phyloP scores from a whole-genome alignment of 2,329 filamentous ascomycete genomes.

The Achaetomium macrosporum region DNA sequence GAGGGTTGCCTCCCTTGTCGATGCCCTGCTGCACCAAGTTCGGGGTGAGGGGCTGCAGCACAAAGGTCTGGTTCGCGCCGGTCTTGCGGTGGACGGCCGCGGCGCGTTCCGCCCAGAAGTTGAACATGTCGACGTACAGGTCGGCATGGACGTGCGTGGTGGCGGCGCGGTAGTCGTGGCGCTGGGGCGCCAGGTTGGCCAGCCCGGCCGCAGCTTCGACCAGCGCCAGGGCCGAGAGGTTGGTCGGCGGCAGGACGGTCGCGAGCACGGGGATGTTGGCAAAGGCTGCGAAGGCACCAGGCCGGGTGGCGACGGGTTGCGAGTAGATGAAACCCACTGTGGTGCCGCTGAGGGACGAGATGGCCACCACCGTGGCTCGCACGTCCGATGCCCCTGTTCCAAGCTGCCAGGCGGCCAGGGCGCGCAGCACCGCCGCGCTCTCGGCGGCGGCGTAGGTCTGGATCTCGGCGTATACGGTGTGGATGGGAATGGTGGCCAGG shows the following conservation, averaged over 20 bases:
- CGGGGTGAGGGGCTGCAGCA: background rate
- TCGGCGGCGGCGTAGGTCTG: background rate
- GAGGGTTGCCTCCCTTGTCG: background rate
- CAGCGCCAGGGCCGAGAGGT: background rate
- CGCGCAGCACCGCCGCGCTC: background rate
- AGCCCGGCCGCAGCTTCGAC: background rate
- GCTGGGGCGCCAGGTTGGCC: background rate
- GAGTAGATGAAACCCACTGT: background rate
- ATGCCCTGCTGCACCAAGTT: background rate
- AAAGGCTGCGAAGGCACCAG: background rate
- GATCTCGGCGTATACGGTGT: background rate
- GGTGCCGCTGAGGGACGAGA: background rate
- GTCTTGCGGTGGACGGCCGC: background rate
- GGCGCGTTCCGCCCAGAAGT: conserved; percentile 1
- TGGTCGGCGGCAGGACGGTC: background rate
- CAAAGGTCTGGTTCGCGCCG: background rate
- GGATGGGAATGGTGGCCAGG: background rate
- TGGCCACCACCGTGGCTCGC: background rate
- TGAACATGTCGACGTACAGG: background rate
- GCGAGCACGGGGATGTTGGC: background rate
- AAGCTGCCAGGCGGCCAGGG: background rate
- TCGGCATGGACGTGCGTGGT: background rate
- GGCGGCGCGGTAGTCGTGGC: conserved; percentile 5
- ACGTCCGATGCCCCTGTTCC: background rate
- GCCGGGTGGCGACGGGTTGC: background rate